These are phyloP conservation scores for Pleurotus citrinopileatus DNA, from an alignment of 768 basidiomycete species.

Conservation along the genomic window DNA sequence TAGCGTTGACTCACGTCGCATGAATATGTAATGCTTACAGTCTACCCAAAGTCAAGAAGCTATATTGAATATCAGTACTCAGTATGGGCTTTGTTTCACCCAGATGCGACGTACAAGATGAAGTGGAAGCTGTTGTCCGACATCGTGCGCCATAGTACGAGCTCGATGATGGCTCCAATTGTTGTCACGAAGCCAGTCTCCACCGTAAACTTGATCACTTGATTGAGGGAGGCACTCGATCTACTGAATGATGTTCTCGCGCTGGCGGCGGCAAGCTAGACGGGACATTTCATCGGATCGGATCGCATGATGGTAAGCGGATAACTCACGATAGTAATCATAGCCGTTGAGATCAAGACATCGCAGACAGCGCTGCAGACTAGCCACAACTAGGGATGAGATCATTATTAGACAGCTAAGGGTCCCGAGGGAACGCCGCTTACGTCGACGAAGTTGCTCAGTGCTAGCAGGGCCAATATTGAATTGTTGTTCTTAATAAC, in stretches of 20 bases:
- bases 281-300: background rate
- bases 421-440: background rate
- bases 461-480: background rate
- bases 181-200: constrained; percentile 13
- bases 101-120: too few relatives aligned
- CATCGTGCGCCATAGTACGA: constrained; percentile 12
- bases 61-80: background rate
- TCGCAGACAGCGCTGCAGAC: constrained; percentile 14
- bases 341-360: constrained; percentile 26
- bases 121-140: constrained; percentile 12
- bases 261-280: constrained; percentile 3
- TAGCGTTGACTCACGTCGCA: background rate
- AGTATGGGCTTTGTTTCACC: too few relatives aligned
- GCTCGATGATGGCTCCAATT: constrained; percentile 10
- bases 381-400: constrained; percentile 15
- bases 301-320: background rate
- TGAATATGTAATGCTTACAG: background rate
- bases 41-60: constrained; percentile 6
- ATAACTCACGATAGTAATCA: constrained; percentile 10
- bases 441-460: background rate
- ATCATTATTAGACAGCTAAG: background rate
- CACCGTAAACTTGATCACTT: constrained; percentile 10
- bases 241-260: background rate
- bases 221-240: background rate
- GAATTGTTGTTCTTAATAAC: constrained; percentile 2